phyloP scores from a whole-genome alignment of 805 yeast genomes.

The Lipomyces yamadae region DNA sequence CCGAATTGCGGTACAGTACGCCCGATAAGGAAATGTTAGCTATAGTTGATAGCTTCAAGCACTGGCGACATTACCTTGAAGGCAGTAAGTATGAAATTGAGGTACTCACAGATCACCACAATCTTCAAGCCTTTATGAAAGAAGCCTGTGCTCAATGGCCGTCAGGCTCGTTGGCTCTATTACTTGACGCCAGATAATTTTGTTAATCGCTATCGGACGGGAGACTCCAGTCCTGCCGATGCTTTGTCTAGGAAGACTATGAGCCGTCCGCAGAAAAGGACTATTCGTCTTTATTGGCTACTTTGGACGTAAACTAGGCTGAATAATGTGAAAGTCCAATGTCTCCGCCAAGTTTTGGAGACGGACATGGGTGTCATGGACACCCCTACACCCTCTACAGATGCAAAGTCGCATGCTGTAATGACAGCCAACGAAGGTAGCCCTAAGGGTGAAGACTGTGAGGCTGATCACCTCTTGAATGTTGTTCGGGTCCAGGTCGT shows the following conservation, averaged over 20 bases:
- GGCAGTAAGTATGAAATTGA: slow-evolving; percentile 21
- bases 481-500: background rate
- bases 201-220: slow-evolving; percentile 16
- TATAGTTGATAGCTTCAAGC: slow-evolving; percentile 20
- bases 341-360: background rate
- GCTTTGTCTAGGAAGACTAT: slow-evolving; percentile 13
- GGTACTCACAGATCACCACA: slow-evolving; percentile 24
- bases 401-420: background rate
- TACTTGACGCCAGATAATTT: slow-evolving; percentile 29
- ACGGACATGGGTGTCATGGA: background rate
- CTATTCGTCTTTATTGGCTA: background rate
- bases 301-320: background rate
- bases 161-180: slow-evolving; percentile 31
- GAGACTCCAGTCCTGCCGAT: slow-evolving; percentile 34
- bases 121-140: slow-evolving; percentile 12
- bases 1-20: slow-evolving; percentile 10
- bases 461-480: background rate
- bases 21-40: background rate
- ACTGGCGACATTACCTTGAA: slow-evolving; percentile 12
- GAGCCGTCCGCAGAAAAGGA: background rate
- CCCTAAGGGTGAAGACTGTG: background rate
- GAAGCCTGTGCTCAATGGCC: slow-evolving; percentile 18
- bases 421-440: background rate
- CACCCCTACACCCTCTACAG: background rate
- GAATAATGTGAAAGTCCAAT: background rate